phyloP scores from a whole-genome alignment of 306 rosid species.

The Rosa lucieae region DNA sequence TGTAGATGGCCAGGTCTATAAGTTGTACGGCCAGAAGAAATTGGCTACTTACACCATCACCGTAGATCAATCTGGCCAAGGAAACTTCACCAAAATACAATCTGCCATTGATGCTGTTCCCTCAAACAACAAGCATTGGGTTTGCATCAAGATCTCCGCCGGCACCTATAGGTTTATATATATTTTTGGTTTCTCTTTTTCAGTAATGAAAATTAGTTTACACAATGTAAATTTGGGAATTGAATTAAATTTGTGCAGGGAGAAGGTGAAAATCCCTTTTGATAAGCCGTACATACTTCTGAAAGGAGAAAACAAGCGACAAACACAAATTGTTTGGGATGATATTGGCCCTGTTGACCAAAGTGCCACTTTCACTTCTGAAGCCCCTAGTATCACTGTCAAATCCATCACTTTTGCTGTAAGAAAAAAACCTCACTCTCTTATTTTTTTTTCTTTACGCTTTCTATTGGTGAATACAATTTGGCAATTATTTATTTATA shows the following conservation, averaged over 20 bases:
- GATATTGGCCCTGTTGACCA: constrained; percentile 46
- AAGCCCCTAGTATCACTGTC: constrained; percentile 54
- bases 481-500: no score
- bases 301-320: constrained; percentile 50
- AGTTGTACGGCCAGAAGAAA: constrained; percentile 6
- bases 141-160: constrained; percentile 42
- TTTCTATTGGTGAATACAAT: background rate
- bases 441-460: background rate
- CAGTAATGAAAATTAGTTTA: background rate
- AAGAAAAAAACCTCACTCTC: constrained; percentile 3
- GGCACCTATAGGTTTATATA: constrained; percentile 58
- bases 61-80: constrained; percentile 52
- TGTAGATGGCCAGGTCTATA: constrained; percentile 31
- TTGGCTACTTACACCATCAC: constrained; percentile 31
- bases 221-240: background rate
- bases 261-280: constrained; percentile 37
- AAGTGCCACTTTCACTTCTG: constrained; percentile 62
- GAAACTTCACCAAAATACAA: constrained; percentile 58
- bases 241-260: background rate
- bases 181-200: background rate
- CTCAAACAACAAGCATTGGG: constrained; percentile 52
- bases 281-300: constrained; percentile 62
- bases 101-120: constrained; percentile 70
- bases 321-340: constrained; percentile 61
- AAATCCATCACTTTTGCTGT: constrained; percentile 64